Percentiles rank a stretch among this genome's conserved stretches.
These are phyloP conservation scores for Micractinium conductrix DNA, from an alignment of 139 green algal species.

Conservation along the genomic window DNA sequence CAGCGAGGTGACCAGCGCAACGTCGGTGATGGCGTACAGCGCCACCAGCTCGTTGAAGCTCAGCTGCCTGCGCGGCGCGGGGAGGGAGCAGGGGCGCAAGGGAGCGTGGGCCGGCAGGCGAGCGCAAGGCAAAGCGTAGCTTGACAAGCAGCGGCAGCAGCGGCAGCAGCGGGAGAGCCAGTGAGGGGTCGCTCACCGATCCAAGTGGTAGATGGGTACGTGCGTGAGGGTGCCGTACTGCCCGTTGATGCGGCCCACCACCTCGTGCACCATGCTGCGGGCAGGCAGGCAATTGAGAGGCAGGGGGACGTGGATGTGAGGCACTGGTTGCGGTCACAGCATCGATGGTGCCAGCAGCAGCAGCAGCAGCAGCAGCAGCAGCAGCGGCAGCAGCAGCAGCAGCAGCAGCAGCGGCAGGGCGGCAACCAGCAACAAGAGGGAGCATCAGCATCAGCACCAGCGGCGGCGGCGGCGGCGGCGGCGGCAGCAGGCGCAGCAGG, in stretches of 20 bases:
- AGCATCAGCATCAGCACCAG: too few species aligned
- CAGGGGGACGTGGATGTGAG: too few species aligned
- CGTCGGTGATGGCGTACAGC: constrained; percentile 94
- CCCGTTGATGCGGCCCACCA: constrained; percentile 99
- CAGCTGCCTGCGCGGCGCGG: constrained; percentile 64
- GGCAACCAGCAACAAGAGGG: too few species aligned
- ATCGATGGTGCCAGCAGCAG: too few species aligned
- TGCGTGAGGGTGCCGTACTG: constrained; percentile 96
- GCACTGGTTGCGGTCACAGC: too few species aligned
- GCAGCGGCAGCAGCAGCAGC: too few species aligned
- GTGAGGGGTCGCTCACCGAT: constrained; percentile 44
- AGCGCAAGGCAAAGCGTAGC: background rate
- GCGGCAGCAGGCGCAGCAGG: too few species aligned
- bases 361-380: too few species aligned
- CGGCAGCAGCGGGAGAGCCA: background rate
- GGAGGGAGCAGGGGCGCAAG: too few species aligned
- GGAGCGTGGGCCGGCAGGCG: too few species aligned
- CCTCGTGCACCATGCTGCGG: constrained; percentile 94
- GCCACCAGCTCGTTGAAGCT: constrained; percentile 96
- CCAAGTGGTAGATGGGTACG: constrained; percentile 98
- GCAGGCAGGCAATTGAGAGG: too few species aligned
- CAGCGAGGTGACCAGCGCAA: constrained; percentile 82
- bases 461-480: too few species aligned
- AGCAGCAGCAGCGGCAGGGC: background rate
- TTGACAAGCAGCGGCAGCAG: background rate